Evolutionary conservation across 2,329 filamentous ascomycete genomes (phyloP), one percentile per base, ranked within the genome.

Genomic region (Metarhizium rileyi): DNA sequence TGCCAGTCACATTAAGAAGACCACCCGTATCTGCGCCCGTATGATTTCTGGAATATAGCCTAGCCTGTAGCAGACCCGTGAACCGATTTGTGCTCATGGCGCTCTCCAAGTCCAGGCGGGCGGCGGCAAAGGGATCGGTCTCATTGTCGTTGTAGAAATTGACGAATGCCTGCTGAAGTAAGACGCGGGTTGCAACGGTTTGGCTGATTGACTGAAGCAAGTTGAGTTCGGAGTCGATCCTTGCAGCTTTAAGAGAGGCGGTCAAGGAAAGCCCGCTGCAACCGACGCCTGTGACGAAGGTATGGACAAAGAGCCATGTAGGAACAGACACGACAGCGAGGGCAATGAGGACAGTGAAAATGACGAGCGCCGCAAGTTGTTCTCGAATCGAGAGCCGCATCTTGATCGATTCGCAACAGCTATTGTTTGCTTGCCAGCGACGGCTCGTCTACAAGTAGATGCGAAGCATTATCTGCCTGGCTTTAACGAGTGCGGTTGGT

Each of bases 311-410:
- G 50, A 80, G 65, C 76, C 76, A 80, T 64, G 84, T 87, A 59
- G 90, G 87, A 54, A 95, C 78, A 16, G 88, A 82, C 53, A 95
- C 77, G 53, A 95, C 81, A 49, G 84, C 81, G 53, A 95, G 77
- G 48, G 84, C 83, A 50, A 86, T 70, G 50, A 94, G 77, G 45
- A 88, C 83, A 52, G 86, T 81, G 52, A 88, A 63, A 56, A 93
- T 73, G 60, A 95, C 87, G 55, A 95, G 76, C 65, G 83, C 75
- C 57, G 82, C 87, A 59, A 96, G 77, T 77, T 96, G 90, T 70
- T 90, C 84, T 57, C 89, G 80, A 61, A 95, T 95, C 51, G 86
- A 84, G 65, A 95, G 81, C 66, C 89, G 82, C 87, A 95, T 91
- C 28, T 46, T 49, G 47, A n/a, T 20, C 9, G 28, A 18, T 26